Base-by-base conservation (phyloP, 768 basidiomycete species). In the Boletus edulis region DNA sequence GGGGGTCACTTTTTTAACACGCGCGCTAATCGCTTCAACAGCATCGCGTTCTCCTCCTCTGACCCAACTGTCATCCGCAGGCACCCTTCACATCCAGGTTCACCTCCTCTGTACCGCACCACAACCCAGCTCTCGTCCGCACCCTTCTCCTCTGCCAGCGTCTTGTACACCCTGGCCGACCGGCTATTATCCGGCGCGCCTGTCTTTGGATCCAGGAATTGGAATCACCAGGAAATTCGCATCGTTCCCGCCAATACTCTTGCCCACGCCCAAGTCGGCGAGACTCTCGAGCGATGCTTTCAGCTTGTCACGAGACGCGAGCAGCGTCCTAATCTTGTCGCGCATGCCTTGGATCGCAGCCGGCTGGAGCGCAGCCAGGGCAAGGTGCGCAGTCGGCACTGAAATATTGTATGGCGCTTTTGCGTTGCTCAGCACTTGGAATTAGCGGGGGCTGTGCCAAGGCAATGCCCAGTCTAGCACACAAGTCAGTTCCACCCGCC, bases 391-490 rank as follows among this genome's bases (percentile, higher is more conserved):
- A 7, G 93, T 93, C 0, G 94, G 94, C 0, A 87, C 81, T 15
- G 94, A 95, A 61, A 99, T 85, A 71, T 97, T 98, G 77, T 98
- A 99, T 0, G 97, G 97, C 1, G 96, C 97, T 70, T 99, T 99
- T 27, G 95, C 90, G 70, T 98, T 98, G 55, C 85, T 82, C 50
- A 98, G 83, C 58, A 98, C 80, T 63, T 94, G 20, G 20, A 43
- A 98, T 89, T 13, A 99, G 75, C 0, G 91, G 85, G 0, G 94
- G 94, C 56, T 94, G 89, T 6, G 94, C 91, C 52, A 98, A 75
- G 0, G 93, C 92, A 44, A 95, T 83, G 0, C 97, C 97, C 27
- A 99, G 78, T 45, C 94, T 97, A 65, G 8, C 31, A 20, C 10
- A 32, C 55, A 9, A 54, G 48, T 24, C 13, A 39, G 43, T 31